Percentiles rank a stretch among this genome's conserved stretches.
Evolutionary conservation across 257 asterid genomes (phyloP).

Genomic region (Solanum gandarillasii): DNA sequence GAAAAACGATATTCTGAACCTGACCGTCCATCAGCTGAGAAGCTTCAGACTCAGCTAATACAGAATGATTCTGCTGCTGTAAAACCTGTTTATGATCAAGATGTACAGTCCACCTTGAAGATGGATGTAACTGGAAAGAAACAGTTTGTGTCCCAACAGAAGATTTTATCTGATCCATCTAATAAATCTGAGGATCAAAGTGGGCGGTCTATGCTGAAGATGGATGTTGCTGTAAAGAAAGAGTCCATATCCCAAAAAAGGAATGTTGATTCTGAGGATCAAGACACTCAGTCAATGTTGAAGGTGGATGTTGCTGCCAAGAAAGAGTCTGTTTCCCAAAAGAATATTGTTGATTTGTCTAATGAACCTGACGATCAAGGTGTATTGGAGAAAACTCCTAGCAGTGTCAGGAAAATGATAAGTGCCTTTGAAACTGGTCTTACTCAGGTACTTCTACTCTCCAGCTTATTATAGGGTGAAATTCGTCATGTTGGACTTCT

Average conservation of each 20-base stretch:
- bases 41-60: conserved; percentile 13
- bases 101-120: conserved; percentile 1
- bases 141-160: conserved; percentile 1
- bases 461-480: background rate
- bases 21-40: conserved; percentile 6
- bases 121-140: conserved; percentile 9
- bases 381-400: conserved; percentile 27
- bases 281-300: background rate
- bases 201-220: background rate
- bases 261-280: conserved; percentile 9
- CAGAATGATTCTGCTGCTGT: background rate
- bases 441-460: conserved; percentile 46
- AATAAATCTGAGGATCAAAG: background rate
- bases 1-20: conserved; percentile 13
- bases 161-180: conserved; percentile 15
- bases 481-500: background rate
- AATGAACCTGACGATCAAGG: conserved; percentile 16
- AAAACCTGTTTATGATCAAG: conserved; percentile 9
- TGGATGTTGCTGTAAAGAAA: conserved; percentile 8
- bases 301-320: conserved; percentile 11
- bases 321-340: conserved; percentile 6
- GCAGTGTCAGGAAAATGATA: conserved; percentile 71
- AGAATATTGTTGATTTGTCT: conserved; percentile 14
- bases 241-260: conserved; percentile 5
- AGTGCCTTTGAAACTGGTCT: conserved; percentile 57